Evolutionary conservation across 1,139 yeast genomes (phyloP).

Genomic region (Pichia norvegensis): DNA sequence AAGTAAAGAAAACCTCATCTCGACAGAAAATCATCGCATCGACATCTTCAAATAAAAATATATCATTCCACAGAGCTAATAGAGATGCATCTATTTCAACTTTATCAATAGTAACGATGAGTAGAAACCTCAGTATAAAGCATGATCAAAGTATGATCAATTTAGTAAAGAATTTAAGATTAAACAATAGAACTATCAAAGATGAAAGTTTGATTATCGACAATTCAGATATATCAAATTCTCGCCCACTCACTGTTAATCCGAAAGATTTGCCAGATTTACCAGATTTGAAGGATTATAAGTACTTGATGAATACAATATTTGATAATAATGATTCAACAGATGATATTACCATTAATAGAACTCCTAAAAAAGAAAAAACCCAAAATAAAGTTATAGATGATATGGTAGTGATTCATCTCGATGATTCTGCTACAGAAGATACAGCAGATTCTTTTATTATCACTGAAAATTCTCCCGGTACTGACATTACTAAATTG

Average conservation of each 20-base stretch:
- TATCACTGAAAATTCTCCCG: slow-evolving; percentile 1
- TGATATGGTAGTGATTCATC: slow-evolving; percentile 3
- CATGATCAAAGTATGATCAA: slow-evolving; percentile 8
- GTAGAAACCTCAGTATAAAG: slow-evolving; percentile 10
- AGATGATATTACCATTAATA: not conserved
- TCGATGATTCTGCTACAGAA: not conserved
- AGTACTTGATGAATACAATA: slow-evolving; percentile 27
- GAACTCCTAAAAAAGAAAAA: not conserved
- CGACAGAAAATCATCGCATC: slow-evolving; percentile 29
- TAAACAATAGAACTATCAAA: not conserved
- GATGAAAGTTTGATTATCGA: slow-evolving; percentile 1
- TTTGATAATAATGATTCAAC: slow-evolving; percentile 16
- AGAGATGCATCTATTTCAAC: slow-evolving; percentile 15
- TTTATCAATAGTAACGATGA: slow-evolving; percentile 17
- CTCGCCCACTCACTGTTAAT: slow-evolving; percentile 12
- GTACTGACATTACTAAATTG: slow-evolving; percentile 3
- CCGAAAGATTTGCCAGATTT: slow-evolving; percentile 21
- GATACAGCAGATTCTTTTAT: slow-evolving; percentile 1
- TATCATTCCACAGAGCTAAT: slow-evolving; percentile 27
- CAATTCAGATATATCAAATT: slow-evolving; percentile 6
- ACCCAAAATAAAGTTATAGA: not conserved
- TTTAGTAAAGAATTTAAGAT: not conserved
- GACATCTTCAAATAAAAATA: slow-evolving; percentile 32
- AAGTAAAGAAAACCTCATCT: slow-evolving; percentile 22
- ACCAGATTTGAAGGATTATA: slow-evolving; percentile 27